A percentile compares a stretch with the other conserved stretches of the same genome.
These are phyloP conservation scores for Tetrastigma voinierianum DNA, from an alignment of 164 flowering plant species.

Conservation along the genomic window DNA sequence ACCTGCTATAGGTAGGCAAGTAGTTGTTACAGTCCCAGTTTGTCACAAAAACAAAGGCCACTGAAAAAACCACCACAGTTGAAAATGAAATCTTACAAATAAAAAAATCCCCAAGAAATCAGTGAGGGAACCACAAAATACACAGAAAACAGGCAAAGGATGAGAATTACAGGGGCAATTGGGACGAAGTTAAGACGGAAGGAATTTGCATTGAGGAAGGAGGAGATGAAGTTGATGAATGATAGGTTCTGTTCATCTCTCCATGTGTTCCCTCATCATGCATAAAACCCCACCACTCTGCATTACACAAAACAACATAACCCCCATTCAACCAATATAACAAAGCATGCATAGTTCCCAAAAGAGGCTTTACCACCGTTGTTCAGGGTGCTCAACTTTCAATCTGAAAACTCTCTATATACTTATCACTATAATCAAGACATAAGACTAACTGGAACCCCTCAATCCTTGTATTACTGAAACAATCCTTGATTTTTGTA, in stretches of 20 bases:
- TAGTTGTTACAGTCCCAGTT: conserved; percentile 47
- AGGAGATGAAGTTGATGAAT: conserved; percentile 71
- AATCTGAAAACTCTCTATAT: too few species aligned
- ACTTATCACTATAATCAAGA: too few species aligned
- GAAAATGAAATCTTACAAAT: conserved; percentile 85
- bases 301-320: neutral
- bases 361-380: too few species aligned
- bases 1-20: conserved; percentile 61
- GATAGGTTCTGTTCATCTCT: conserved; percentile 76
- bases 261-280: conserved; percentile 84
- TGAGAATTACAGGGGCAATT: conserved; percentile 65
- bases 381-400: neutral
- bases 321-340: neutral
- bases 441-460: too few species aligned
- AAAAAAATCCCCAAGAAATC: neutral
- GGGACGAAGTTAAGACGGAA: conserved; percentile 77
- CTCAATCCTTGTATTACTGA: too few species aligned
- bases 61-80: conserved; percentile 92
- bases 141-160: neutral
- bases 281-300: conserved; percentile 73
- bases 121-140: neutral
- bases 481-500: too few species aligned
- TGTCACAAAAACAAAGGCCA: conserved; percentile 88
- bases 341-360: too few species aligned
- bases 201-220: conserved; percentile 71